These are phyloP conservation scores for Rhizopogon sp. DNA, from an alignment of 768 basidiomycete species.

Conservation along the genomic window DNA sequence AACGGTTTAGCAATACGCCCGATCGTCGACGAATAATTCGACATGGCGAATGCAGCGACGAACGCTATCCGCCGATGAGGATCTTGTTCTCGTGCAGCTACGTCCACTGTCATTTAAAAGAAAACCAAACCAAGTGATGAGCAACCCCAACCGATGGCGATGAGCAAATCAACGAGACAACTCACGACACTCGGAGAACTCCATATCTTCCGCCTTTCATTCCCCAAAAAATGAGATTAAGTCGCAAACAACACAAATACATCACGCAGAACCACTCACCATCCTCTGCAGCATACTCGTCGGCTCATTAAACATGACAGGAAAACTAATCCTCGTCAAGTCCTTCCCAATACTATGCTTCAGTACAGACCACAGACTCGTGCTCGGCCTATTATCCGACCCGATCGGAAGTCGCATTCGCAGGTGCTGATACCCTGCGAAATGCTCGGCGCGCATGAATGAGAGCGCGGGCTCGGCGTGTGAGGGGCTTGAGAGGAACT, in stretches of 20 bases:
- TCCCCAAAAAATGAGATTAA: background rate
- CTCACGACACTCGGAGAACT: slow-evolving; percentile 89
- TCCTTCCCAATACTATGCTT: slow-evolving; percentile 97
- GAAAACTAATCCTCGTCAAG: slow-evolving; percentile 91
- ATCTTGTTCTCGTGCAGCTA: slow-evolving; percentile 72
- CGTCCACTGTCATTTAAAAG: slow-evolving; percentile 58
- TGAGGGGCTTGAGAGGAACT: slow-evolving; percentile 49
- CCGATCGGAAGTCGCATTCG: slow-evolving; percentile 57
- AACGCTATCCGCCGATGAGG: slow-evolving; percentile 82
- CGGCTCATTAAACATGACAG: slow-evolving; percentile 90
- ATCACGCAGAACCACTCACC: slow-evolving; percentile 37
- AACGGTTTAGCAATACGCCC: slow-evolving; percentile 97
- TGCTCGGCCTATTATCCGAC: slow-evolving; percentile 77
- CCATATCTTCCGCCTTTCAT: slow-evolving; percentile 86
- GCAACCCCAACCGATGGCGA: too few relatives aligned
- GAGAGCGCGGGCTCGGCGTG: slow-evolving; percentile 30
- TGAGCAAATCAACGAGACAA: slow-evolving; percentile 10
- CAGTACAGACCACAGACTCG: slow-evolving; percentile 91
- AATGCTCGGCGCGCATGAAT: slow-evolving; percentile 40
- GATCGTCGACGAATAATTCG: slow-evolving; percentile 94
- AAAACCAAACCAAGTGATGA: too few relatives aligned
- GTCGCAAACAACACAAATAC: background rate
- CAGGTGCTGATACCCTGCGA: slow-evolving; percentile 64
- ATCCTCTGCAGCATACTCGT: slow-evolving; percentile 97
- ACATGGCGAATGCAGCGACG: slow-evolving; percentile 96